Base-by-base conservation (phyloP, 768 basidiomycete species). In the Amanita subjunquillea region DNA sequence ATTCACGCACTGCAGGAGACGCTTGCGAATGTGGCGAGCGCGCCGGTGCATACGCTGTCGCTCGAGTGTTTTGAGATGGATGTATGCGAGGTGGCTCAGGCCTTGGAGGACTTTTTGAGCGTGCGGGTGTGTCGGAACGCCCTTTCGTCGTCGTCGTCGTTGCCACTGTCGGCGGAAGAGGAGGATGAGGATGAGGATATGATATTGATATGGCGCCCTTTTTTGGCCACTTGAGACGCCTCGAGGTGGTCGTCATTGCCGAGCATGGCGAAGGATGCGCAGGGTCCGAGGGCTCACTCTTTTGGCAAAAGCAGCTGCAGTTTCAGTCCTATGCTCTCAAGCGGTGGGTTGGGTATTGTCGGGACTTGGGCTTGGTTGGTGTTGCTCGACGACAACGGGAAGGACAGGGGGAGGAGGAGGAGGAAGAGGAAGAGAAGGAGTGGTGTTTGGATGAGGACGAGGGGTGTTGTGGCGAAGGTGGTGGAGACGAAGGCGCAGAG, bases 31-130 rank as follows among this genome's bases (percentile, higher is more conserved):
- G 72, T 84, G 32, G 75, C 79, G 8, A 77, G 73, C 3, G 79
- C 77, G 0, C 82, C 81, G 22, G 77, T 84, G 48, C 79, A 82
- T 59, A 69, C 67, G 13, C 67, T 83, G 15, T 76, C 76, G 6
- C 68, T 82, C 48, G 74, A 79, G 55, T 82, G 80, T 65, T 80
- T 76, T 63, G 76, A 76, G 53, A 80, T 82, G 56, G 81, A 83
- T 58, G 74, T 81, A 8, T 73, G 76, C n/a, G 82, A 84, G 55
- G 70, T 78, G 27, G 82, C 81, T 60, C 59, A 67, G 3, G 77
- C 77, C 2, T 67, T 84, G 20, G 74, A 77, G 55, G 74, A 75
- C 39, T 82, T 84, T 65, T 69, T 84, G 46, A 70, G 65, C 46
- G 56, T 78, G 34, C 76, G 78, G 39, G 71, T 74, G 20, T 49